phyloP scores from a whole-genome alignment of 306 rosid genomes.

The Canavalia gladiata region DNA sequence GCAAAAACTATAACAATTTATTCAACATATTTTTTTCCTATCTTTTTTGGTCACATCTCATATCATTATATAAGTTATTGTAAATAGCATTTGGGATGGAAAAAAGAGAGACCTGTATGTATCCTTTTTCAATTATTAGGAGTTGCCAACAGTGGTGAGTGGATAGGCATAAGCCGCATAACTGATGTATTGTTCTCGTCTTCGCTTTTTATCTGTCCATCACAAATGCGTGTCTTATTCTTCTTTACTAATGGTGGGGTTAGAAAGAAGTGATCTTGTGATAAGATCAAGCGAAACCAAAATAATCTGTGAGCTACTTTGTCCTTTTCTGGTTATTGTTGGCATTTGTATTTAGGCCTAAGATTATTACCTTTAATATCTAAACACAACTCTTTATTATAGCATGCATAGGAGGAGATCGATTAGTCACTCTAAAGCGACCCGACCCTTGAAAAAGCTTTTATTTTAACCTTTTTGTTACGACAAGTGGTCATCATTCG shows the following conservation, averaged over 20 bases:
- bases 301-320: not conserved
- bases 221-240: slow-evolving; percentile 49
- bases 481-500: too few species aligned
- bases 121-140: slow-evolving; percentile 42
- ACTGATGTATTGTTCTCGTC: not conserved
- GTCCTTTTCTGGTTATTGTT: slow-evolving; percentile 13
- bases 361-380: not conserved
- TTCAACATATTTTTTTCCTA: too few species aligned
- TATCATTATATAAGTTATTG: too few species aligned
- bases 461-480: not conserved
- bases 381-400: slow-evolving; percentile 29
- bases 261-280: not conserved
- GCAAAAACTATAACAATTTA: too few species aligned
- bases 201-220: not conserved
- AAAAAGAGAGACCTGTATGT: not conserved
- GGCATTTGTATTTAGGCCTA: not conserved
- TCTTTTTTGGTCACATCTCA: too few species aligned
- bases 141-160: not conserved
- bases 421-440: not conserved
- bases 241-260: slow-evolving; percentile 50
- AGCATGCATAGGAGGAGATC: not conserved
- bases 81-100: not conserved
- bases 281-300: slow-evolving; percentile 36
- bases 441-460: slow-evolving; percentile 7
- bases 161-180: not conserved